These are phyloP conservation scores for Beauveria brongniartii DNA, from an alignment of 2,329 filamentous ascomycete genomes.

Conservation along the genomic window DNA sequence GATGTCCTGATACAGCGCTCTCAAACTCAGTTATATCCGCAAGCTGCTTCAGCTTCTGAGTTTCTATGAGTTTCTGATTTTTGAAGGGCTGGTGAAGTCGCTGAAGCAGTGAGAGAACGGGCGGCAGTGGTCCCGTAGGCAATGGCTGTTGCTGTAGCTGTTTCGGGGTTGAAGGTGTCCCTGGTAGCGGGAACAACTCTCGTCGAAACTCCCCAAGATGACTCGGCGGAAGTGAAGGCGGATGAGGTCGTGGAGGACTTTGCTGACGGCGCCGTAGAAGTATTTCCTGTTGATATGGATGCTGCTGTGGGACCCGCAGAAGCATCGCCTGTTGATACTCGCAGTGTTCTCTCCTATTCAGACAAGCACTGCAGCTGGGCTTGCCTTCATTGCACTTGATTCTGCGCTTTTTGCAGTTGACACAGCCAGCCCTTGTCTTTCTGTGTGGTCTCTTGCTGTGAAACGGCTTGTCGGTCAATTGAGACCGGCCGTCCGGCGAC, in stretches of 20 bases:
- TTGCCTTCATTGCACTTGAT: constrained; percentile 47
- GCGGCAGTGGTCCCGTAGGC: neutral
- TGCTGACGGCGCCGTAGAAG: neutral
- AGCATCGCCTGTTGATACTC: constrained; percentile 28
- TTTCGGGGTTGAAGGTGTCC: neutral
- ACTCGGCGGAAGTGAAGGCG: neutral
- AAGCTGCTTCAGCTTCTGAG: neutral
- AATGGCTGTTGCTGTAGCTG: neutral
- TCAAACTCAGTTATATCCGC: neutral
- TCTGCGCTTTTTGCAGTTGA: constrained; percentile 47
- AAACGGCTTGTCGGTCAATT: constrained; percentile 15
- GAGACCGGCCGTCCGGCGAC: neutral
- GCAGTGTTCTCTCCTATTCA: constrained; percentile 38
- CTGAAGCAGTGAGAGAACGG: neutral
- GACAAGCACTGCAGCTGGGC: constrained; percentile 42
- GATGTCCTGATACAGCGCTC: neutral
- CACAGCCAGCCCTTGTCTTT: constrained; percentile 46
- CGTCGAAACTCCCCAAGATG: neutral
- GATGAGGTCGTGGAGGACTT: neutral
- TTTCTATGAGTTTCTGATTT: neutral
- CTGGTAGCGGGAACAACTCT: neutral
- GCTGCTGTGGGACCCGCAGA: neutral
- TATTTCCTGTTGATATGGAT: neutral
- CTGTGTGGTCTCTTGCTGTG: constrained; percentile 44
- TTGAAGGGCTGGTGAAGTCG: neutral